These are phyloP conservation scores for Aspergillus nomiae DNA, from an alignment of 2,329 filamentous ascomycete species.

Conservation along the genomic window DNA sequence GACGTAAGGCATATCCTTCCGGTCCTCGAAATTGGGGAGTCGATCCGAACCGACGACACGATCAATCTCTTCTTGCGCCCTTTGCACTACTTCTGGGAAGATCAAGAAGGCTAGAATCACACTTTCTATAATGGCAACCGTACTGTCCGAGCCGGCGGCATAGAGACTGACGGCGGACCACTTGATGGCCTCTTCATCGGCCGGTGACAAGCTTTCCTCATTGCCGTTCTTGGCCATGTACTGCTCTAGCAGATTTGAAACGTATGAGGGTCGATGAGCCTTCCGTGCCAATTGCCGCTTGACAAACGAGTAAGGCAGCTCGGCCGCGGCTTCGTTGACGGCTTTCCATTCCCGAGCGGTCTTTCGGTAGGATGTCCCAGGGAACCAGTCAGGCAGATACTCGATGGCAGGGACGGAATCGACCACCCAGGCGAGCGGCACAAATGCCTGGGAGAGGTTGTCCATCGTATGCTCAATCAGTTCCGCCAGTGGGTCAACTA, in stretches of 20 bases:
- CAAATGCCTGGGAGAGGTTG: constrained; percentile 41
- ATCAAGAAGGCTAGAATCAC: constrained; percentile 56
- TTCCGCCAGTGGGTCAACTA: constrained; percentile 38
- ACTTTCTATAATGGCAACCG: constrained; percentile 23
- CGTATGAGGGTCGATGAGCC: constrained; percentile 37
- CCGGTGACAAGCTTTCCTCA: constrained; percentile 5
- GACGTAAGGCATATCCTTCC: constrained; percentile 19
- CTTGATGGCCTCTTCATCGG: constrained; percentile 30
- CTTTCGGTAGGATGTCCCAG: constrained; percentile 46
- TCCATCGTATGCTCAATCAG: constrained; percentile 42
- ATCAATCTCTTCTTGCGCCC: constrained; percentile 29
- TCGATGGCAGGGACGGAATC: constrained; percentile 43
- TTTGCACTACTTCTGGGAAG: constrained; percentile 51
- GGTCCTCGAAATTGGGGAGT: constrained; percentile 40
- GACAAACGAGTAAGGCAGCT: constrained; percentile 47
- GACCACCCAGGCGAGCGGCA: constrained; percentile 47
- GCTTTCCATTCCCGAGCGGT: constrained; percentile 39
- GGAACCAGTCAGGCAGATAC: constrained; percentile 46
- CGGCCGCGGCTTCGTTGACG: constrained; percentile 30
- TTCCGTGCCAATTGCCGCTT: constrained; percentile 41
- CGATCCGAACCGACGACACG: constrained; percentile 34
- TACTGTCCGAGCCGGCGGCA: constrained; percentile 42
- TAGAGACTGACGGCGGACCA: constrained; percentile 43
- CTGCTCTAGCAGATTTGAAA: constrained; percentile 43
- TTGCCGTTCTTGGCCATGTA: constrained; percentile 24